phyloP scores from a whole-genome alignment of 352 stramenopile genomes.

The Globisporangium nagaii region DNA sequence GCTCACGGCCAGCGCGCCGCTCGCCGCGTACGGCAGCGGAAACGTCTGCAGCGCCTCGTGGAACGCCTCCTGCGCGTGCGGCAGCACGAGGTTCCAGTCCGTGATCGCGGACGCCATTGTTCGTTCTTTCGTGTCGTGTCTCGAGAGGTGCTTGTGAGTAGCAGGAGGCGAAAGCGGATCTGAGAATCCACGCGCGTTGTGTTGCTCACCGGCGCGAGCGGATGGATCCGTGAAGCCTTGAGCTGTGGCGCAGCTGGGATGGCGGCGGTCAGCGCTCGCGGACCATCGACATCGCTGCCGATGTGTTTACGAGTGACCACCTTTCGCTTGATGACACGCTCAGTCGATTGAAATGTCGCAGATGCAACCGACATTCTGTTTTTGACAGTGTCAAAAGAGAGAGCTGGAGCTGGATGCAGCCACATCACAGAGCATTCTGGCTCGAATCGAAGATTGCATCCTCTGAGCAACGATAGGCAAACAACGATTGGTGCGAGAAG shows the following conservation, averaged over 20 bases:
- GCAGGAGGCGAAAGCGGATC: not conserved
- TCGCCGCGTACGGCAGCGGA: constrained; percentile 32
- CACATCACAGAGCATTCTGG: too few relatives aligned
- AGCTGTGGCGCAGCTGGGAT: not conserved
- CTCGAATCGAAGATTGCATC: too few relatives aligned
- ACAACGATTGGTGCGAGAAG: too few relatives aligned
- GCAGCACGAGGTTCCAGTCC: constrained; percentile 22
- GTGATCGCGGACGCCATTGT: constrained; percentile 14
- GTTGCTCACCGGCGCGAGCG: not conserved
- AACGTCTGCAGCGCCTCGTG: constrained; percentile 25
- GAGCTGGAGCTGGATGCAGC: too few relatives aligned
- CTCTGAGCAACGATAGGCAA: too few relatives aligned
- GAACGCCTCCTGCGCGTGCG: constrained; percentile 26
- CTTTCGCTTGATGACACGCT: too few relatives aligned
- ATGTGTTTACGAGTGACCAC: constrained; percentile 2
- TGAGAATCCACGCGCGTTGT: not conserved
- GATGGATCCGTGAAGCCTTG: not conserved
- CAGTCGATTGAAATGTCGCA: too few relatives aligned
- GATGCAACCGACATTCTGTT: too few relatives aligned
- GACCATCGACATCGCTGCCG: too few relatives aligned
- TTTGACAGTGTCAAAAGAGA: too few relatives aligned
- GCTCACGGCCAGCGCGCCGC: constrained; percentile 30
- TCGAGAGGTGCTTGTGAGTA: not conserved
- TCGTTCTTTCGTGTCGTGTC: not conserved
- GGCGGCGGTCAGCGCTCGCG: not conserved